Evolutionary conservation across 2,329 filamentous ascomycete genomes (phyloP), one percentile per base, ranked within the genome.

Genomic region (Fusarium clavum): DNA sequence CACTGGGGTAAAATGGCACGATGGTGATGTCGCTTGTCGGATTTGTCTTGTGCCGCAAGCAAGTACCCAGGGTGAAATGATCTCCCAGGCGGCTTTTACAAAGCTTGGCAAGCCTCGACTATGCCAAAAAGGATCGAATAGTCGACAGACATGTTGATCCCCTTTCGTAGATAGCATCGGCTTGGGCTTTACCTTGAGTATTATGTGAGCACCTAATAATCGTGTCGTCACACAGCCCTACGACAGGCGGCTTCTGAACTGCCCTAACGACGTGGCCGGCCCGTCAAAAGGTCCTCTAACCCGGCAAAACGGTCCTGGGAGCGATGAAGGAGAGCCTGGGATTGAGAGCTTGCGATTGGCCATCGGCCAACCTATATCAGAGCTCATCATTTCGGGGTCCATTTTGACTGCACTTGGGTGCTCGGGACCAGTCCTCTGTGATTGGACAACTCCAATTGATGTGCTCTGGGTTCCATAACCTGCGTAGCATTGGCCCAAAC

Each of bases 171-270:
- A 45, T 62, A 32, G 67, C 56, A 62, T 29, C 34, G 20, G 56
- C 52, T 57, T 54, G 32, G 34, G 34, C 40, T 30, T 18, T 48
- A 40, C n/a, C 29, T n/a, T 11, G 9, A 48, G 44, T 29, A 38
- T 51, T 16, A n/a, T n/a, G 54, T 48, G 22, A 53, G 49, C 49
- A 53, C 49, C 49, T 53, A 53, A 32, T 54, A 52, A 48, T 62
- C 24, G 45, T 73, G 66, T 76, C 72, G 72, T 73, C 73, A 75
- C 73, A 77, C 75, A 77, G 75, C 75, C 75, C 75, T 77, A 77
- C 71, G 73, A 73, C 69, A 29, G 61, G 62, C 62, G 71, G 45
- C 59, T 59, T 61, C 57, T 63, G 59, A 63, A 68, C 32, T 54
- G 44, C 24, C 22, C 54, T 51, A 75, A 65, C 49, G 47, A 51